Conservation (phyloP, 164 flowering plant species). For the Magnolia kwangsiensis region DNA sequence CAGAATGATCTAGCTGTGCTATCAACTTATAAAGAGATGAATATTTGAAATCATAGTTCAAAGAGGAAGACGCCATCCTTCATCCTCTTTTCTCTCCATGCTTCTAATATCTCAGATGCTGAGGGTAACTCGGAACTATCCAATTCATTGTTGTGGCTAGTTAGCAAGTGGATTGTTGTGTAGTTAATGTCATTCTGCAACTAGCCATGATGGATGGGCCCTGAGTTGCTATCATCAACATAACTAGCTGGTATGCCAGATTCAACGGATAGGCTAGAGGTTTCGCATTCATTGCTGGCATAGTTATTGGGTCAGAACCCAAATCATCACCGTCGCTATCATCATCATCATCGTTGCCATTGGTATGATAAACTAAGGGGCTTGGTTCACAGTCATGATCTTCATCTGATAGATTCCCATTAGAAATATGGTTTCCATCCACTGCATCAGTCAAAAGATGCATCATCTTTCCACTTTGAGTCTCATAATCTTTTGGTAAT, state of each 20-base stretch:
- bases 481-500: conserved; percentile 3
- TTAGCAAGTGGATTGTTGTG: conserved; percentile 12
- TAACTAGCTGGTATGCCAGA: neutral
- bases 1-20: neutral
- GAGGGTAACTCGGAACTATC: conserved; percentile 38
- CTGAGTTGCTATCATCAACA: conserved; percentile 1
- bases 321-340: neutral
- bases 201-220: neutral
- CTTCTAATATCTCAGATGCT: conserved; percentile 54
- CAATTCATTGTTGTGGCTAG: conserved; percentile 16
- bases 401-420: neutral
- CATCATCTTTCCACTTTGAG: neutral
- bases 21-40: neutral
- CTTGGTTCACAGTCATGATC: conserved; percentile 3
- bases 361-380: neutral
- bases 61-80: conserved; percentile 34
- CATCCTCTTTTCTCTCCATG: conserved; percentile 56
- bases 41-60: conserved; percentile 1
- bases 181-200: conserved; percentile 16
- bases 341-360: conserved; percentile 3
- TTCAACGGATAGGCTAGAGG: neutral
- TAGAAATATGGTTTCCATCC: neutral
- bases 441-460: conserved; percentile 4
- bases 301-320: neutral
- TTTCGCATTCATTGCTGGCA: neutral